Percentiles rank a stretch among this genome's conserved stretches.
Conservation (phyloP, 2,329 filamentous ascomycete genomes). For the Ampelomyces quisqualis region DNA sequence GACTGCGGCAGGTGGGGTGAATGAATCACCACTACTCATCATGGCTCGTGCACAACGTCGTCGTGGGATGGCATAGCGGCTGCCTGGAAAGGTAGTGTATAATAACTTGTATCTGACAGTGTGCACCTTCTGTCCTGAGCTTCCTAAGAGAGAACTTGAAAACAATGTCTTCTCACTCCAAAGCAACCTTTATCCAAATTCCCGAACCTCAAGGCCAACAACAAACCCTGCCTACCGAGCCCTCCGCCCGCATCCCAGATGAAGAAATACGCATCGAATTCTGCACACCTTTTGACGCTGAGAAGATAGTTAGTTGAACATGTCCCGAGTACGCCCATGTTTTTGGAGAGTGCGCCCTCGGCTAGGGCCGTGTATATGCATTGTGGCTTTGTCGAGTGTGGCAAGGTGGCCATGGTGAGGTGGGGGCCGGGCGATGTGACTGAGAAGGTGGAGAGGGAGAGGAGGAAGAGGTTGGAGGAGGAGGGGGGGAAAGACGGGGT, state of each 20-base stretch:
- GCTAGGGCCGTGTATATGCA: conserved; percentile 35
- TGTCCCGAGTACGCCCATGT: conserved; percentile 32
- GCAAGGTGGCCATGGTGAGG: conserved; percentile 20
- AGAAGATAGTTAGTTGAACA: conserved; percentile 22
- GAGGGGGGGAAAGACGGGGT: not conserved
- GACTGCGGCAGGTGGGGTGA: too few species aligned
- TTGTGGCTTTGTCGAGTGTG: conserved; percentile 29
- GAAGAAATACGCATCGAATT: conserved; percentile 20
- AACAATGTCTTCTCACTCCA: conserved; percentile 14
- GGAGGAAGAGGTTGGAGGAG: not conserved
- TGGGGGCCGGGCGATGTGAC: conserved; percentile 19
- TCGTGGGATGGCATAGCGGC: too few species aligned
- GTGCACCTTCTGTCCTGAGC: too few species aligned
- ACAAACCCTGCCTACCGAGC: conserved; percentile 25
- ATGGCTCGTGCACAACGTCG: too few species aligned
- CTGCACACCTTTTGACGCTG: conserved; percentile 20
- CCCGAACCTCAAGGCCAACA: not conserved
- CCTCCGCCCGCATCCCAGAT: conserved; percentile 18
- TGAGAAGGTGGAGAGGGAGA: conserved; percentile 1
- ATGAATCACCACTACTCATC: too few species aligned
- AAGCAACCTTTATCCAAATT: conserved; percentile 21
- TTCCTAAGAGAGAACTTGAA: too few species aligned
- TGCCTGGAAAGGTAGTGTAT: too few species aligned
- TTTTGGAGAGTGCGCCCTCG: conserved; percentile 29
- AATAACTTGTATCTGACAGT: too few species aligned